Conservation (phyloP, 257 asterid genomes). For the Osmanthus fragrans region DNA sequence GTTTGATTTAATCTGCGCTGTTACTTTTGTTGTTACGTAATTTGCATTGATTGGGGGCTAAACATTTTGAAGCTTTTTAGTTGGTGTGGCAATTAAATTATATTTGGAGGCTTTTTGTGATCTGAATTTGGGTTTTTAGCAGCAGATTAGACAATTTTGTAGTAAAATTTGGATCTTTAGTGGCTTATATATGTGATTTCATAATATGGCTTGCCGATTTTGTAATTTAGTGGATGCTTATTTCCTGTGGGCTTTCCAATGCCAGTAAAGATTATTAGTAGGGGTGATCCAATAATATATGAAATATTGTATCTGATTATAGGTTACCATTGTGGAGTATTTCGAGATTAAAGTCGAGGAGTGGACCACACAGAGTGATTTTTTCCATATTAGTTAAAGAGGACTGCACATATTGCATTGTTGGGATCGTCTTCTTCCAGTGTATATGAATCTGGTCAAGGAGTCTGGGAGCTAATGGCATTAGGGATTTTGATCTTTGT, state of each 20-base stretch:
- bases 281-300: conserved; percentile 38
- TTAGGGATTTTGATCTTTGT: too few relatives aligned
- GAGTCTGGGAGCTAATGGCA: too few relatives aligned
- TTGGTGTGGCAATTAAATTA: conserved; percentile 31
- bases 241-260: conserved; percentile 29
- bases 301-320: too few relatives aligned
- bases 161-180: too few relatives aligned
- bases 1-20: conserved; percentile 51
- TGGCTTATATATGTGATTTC: conserved; percentile 26
- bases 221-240: conserved; percentile 27
- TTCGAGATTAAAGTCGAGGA: too few relatives aligned
- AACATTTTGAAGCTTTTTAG: conserved; percentile 28
- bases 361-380: too few relatives aligned
- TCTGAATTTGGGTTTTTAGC: not conserved
- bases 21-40: conserved; percentile 25
- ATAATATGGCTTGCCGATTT: conserved; percentile 16
- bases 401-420: too few relatives aligned
- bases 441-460: too few relatives aligned
- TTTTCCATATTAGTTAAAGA: too few relatives aligned
- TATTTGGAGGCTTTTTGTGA: conserved; percentile 16
- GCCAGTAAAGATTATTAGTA: conserved; percentile 45
- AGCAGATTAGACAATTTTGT: conserved; percentile 31
- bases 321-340: too few relatives aligned
- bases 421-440: too few relatives aligned
- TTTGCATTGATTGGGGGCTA: conserved; percentile 23